Percentiles rank a stretch among this genome's conserved stretches.
phyloP scores from a whole-genome alignment of 768 basidiomycete genomes.

The Agaricus subrufescens region DNA sequence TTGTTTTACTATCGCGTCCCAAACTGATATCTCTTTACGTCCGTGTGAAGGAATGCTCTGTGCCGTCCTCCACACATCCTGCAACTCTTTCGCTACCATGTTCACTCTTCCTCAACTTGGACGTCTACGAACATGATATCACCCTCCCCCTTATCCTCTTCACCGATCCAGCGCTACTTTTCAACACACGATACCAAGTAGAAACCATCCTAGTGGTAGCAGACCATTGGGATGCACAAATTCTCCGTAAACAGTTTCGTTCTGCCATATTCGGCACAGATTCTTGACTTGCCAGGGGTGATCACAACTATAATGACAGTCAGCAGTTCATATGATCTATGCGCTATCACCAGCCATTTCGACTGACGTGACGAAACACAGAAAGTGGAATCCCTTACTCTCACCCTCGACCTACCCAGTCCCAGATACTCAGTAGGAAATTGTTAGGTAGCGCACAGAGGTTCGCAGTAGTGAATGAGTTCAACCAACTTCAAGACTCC shows the following conservation, averaged over 20 bases:
- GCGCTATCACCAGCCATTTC: slow-evolving; percentile 54
- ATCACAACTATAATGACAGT: slow-evolving; percentile 23
- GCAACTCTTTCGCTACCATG: slow-evolving; percentile 49
- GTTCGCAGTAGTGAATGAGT: too few species aligned
- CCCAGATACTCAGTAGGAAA: slow-evolving; percentile 1
- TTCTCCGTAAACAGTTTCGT: slow-evolving; percentile 47
- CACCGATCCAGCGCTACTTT: slow-evolving; percentile 44
- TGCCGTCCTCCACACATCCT: too few species aligned
- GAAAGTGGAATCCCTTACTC: slow-evolving; percentile 52
- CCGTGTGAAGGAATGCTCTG: too few species aligned
- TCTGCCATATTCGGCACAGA: slow-evolving; percentile 30
- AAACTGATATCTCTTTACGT: slow-evolving; percentile 32
- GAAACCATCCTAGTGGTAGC: slow-evolving; percentile 55
- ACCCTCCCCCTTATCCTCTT: slow-evolving; percentile 54
- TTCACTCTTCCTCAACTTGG: slow-evolving; percentile 49
- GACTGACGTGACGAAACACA: slow-evolving; percentile 57
- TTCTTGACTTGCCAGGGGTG: too few species aligned
- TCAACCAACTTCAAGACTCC: too few species aligned
- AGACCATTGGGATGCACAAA: slow-evolving; percentile 68
- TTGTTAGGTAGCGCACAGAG: too few species aligned
- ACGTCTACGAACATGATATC: slow-evolving; percentile 36
- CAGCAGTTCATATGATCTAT: slow-evolving; percentile 40
- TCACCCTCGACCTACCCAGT: slow-evolving; percentile 47
- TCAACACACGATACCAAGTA: slow-evolving; percentile 32
- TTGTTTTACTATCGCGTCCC: slow-evolving; percentile 22